Percentiles rank a stretch among this genome's conserved stretches.
Evolutionary conservation across 176 grass and related monocot species (phyloP).

Genomic region (Zoysia pacifica): DNA sequence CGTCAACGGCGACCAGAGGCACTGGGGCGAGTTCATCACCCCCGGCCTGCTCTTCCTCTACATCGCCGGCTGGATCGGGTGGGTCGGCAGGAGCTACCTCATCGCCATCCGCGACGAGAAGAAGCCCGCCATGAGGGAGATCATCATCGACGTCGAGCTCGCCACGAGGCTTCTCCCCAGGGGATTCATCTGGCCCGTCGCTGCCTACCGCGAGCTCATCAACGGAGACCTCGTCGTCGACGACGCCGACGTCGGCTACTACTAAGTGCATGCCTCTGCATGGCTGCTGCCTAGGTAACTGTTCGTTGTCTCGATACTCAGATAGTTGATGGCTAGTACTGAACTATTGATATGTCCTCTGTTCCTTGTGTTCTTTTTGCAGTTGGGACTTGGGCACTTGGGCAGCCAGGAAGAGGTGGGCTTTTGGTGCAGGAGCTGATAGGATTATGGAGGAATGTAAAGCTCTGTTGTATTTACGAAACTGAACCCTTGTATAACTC

Average conservation of each 20-base stretch:
- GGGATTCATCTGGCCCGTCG: background rate
- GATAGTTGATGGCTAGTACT: background rate
- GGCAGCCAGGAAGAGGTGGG: conserved; percentile 13
- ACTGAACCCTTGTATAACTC: conserved; percentile 32
- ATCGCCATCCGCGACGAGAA: background rate
- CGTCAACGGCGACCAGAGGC: conserved; percentile 1
- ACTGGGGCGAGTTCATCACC: conserved; percentile 7
- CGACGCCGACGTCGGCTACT: conserved; percentile 1
- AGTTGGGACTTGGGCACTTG: background rate
- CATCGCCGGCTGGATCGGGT: conserved; percentile 1
- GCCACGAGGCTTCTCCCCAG: background rate
- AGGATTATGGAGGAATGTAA: conserved; percentile 22
- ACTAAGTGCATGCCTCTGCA: background rate
- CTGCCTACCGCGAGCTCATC: conserved; percentile 5
- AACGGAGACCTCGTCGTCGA: background rate
- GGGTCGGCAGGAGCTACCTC: conserved; percentile 12
- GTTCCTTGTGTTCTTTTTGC: background rate
- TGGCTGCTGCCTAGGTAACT: background rate
- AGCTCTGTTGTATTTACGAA: conserved; percentile 37
- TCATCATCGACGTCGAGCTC: conserved; percentile 11
- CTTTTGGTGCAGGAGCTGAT: conserved; percentile 33
- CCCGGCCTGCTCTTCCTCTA: background rate
- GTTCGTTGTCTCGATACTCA: background rate
- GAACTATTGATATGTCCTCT: background rate
- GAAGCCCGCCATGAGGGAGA: conserved; percentile 12